Evolutionary conservation across 1,139 yeast genomes (phyloP), one percentile per base, ranked within the genome.

Genomic region (Saccharomyces hybrid): DNA sequence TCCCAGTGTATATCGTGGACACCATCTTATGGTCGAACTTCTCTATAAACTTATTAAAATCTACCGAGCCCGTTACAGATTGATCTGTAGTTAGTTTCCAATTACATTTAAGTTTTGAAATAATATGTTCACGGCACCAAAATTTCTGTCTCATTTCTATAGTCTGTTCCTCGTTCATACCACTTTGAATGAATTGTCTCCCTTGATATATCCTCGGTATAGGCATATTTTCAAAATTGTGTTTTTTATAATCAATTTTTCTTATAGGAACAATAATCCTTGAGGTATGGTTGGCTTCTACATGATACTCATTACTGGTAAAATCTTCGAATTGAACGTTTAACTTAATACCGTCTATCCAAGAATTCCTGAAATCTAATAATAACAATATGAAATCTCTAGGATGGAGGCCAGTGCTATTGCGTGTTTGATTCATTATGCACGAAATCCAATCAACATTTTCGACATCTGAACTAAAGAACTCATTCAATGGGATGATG

Each of bases 41-140:
- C 11, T 60, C 63, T 13, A 68, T 47, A 48, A 60, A 67, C 32
- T 64, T 64, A 13, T 66, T 57, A 38, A 66, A 64, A 44, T 64
- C 60, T 11, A 68, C 62, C 1, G 51, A 28, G 3, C 71, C 71
- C 8, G 28, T 50, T 1, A 56, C 53, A 6, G 56, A 31, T 7
- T 46, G 44, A 27, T 58, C 61, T 16, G 59, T 59, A 6, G 59
- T 51, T 25, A 61, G 49, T 9, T 52, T 65, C 98, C 98, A 91
- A 1, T 69, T 61, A 1, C 96, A 96, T 3, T 70, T 67, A 13
- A 93, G 63, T 28, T 75, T 74, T 47, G 77, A 76, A 53, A 93
- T 71, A 2, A 93, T 67, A 54, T 77, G 76, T 55, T 85, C 83
- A 54, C 96, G 73, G 55, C 86, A 78, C 99, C 99, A 93, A 68